phyloP scores from a whole-genome alignment of 352 stramenopile genomes.

The Plasmopara halstedii region DNA sequence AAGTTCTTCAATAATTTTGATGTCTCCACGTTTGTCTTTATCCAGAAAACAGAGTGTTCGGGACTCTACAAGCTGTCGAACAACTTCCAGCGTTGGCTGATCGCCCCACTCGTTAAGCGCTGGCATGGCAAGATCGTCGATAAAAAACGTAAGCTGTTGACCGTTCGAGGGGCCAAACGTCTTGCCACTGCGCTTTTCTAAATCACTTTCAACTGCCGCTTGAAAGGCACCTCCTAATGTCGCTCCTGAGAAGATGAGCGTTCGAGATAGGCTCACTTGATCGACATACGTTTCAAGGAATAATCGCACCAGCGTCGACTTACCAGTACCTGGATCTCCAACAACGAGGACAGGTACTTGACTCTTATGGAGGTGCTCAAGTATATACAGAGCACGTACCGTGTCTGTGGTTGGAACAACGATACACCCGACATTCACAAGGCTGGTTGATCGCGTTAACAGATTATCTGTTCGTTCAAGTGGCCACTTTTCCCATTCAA shows the following conservation, averaged over 20 bases:
- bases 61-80: conserved; percentile 64
- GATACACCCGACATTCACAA: conserved; percentile 71
- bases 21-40: conserved; percentile 76
- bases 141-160: conserved; percentile 71
- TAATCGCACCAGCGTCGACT: conserved; percentile 75
- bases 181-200: conserved; percentile 78
- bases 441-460: conserved; percentile 9
- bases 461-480: conserved; percentile 32
- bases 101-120: conserved; percentile 66
- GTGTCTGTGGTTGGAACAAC: conserved; percentile 86
- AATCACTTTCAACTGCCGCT: conserved; percentile 50
- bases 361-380: conserved; percentile 51
- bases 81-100: conserved; percentile 68
- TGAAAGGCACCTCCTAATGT: conserved; percentile 80
- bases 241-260: conserved; percentile 85
- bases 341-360: conserved; percentile 71
- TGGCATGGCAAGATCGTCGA: conserved; percentile 74
- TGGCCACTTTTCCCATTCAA: conserved; percentile 87
- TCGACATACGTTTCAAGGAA: conserved; percentile 51
- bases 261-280: conserved; percentile 58
- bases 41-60: conserved; percentile 69
- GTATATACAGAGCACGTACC: conserved; percentile 53
- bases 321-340: conserved; percentile 80
- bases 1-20: conserved; percentile 68
- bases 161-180: conserved; percentile 64